phyloP scores from a whole-genome alignment of 495 filamentous ascomycete genomes.

The Umbilicaria muhlenbergii region DNA sequence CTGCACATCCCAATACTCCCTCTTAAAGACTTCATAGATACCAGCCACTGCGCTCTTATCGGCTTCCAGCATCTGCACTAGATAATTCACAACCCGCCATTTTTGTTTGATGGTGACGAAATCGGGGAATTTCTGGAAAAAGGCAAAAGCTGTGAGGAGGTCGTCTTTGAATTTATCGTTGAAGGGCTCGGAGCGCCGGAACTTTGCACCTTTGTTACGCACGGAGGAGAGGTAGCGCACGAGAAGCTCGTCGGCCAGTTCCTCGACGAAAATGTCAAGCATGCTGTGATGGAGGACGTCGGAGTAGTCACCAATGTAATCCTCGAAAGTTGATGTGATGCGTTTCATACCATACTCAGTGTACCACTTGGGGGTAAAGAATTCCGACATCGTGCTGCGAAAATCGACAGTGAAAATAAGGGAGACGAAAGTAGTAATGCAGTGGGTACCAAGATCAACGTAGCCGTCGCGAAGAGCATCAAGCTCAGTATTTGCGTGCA shows the following conservation, averaged over 20 bases:
- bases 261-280: slow-evolving; percentile 76
- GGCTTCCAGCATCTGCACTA: slow-evolving; percentile 55
- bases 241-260: slow-evolving; percentile 78
- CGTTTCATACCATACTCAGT: slow-evolving; percentile 64
- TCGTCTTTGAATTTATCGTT: slow-evolving; percentile 85
- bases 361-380: slow-evolving; percentile 90
- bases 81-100: slow-evolving; percentile 76
- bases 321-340: slow-evolving; percentile 82
- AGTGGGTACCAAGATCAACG: slow-evolving; percentile 83
- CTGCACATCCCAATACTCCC: slow-evolving; percentile 84
- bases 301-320: slow-evolving; percentile 79
- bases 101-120: slow-evolving; percentile 66
- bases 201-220: slow-evolving; percentile 79
- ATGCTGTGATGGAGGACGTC: slow-evolving; percentile 69
- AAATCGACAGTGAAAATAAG: slow-evolving; percentile 85
- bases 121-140: slow-evolving; percentile 43
- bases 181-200: slow-evolving; percentile 69
- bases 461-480: slow-evolving; percentile 72
- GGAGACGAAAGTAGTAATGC: slow-evolving; percentile 65
- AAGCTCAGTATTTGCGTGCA: slow-evolving; percentile 52
- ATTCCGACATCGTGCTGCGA: slow-evolving; percentile 57
- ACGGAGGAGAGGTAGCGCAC: slow-evolving; percentile 74
- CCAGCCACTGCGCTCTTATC: slow-evolving; percentile 60
- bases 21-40: slow-evolving; percentile 72
- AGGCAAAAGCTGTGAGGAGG: slow-evolving; percentile 64